Base-by-base conservation (phyloP, 2,329 filamentous ascomycete species). In the Fusarium sp. region DNA sequence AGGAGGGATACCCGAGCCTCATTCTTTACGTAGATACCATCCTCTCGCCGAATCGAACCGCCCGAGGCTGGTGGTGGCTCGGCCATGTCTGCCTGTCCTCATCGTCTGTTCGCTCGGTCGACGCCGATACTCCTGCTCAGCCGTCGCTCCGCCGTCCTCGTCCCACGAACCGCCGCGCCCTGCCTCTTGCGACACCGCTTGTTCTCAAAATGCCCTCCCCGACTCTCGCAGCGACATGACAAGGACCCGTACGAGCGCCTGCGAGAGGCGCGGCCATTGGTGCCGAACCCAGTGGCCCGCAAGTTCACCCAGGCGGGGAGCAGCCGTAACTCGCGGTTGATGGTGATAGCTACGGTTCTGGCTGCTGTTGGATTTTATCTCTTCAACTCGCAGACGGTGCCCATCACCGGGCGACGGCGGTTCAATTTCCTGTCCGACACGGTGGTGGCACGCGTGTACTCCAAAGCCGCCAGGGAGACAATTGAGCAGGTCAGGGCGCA, bases 301-400 rank as follows among this genome's bases (percentile, higher is more conserved):
- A 76, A 71, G 43, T 78, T 82, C 71, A 68, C 76, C 25, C 70
- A 73, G 65, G 77, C 77, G 4, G 81, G 81, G 22, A 71, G 73
- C 30, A 73, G 77, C 50, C 80, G 80, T 68, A 80, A 76, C 66
- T 80, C 80, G 17, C 76, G 69, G 81, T 83, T 64, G 32, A 81
- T 89, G 15, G 79, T 86, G 17, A 72, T 84, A 1, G 69, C 84
- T 15, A 84, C 85, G 32, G 80, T 85, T 17, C 77, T 81, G n/a
- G 85, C 82, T 50, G 89, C 87, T 5, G 77, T 86, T 2, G 79
- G 80, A 10, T 91, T 95, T 80, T 95, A 95, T 84, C 85, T 91
- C 65, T 86, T 84, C 79, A 92, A 95, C 79, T 84, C 94, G 47
- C 92, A 96, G 81, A 89, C 88, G 35, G 93, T 95, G 15, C 93